Evolutionary conservation across 2,329 filamentous ascomycete genomes (phyloP).

Genomic region (Aspergillus texensis): DNA sequence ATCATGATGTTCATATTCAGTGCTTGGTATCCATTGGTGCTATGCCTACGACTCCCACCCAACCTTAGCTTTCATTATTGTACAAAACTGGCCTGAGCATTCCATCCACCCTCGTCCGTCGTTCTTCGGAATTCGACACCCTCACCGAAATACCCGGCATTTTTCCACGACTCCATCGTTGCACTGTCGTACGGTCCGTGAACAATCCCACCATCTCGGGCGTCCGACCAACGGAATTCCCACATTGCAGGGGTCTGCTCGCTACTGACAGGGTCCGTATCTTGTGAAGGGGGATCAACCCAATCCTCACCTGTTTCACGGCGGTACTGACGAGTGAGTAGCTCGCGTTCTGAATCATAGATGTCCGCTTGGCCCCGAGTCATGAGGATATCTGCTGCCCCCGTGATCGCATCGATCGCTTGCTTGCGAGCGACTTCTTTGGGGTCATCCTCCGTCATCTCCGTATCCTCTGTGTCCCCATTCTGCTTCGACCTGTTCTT

Average conservation of each 20-base stretch:
- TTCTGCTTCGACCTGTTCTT: conserved; percentile 53
- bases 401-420: conserved; percentile 80
- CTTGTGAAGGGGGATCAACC: conserved; percentile 55
- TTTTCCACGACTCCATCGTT: conserved; percentile 89
- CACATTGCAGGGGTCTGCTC: conserved; percentile 59
- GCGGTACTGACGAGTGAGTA: conserved; percentile 78
- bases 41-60: conserved; percentile 9
- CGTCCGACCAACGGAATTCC: conserved; percentile 93
- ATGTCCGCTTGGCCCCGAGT: conserved; percentile 84
- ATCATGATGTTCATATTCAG: conserved; percentile 23
- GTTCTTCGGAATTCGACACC: conserved; percentile 74
- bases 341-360: conserved; percentile 85
- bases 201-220: conserved; percentile 72
- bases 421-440: conserved; percentile 71
- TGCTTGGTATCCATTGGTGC: conserved; percentile 12
- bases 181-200: conserved; percentile 85
- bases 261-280: conserved; percentile 29
- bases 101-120: conserved; percentile 61
- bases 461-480: conserved; percentile 60
- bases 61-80: conserved; percentile 35
- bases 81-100: conserved; percentile 53
- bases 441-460: conserved; percentile 71
- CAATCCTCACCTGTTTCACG: conserved; percentile 87
- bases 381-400: conserved; percentile 83
- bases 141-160: conserved; percentile 89